phyloP scores from a whole-genome alignment of 1,139 yeast genomes.

The Yamadazyma diddensiae region DNA sequence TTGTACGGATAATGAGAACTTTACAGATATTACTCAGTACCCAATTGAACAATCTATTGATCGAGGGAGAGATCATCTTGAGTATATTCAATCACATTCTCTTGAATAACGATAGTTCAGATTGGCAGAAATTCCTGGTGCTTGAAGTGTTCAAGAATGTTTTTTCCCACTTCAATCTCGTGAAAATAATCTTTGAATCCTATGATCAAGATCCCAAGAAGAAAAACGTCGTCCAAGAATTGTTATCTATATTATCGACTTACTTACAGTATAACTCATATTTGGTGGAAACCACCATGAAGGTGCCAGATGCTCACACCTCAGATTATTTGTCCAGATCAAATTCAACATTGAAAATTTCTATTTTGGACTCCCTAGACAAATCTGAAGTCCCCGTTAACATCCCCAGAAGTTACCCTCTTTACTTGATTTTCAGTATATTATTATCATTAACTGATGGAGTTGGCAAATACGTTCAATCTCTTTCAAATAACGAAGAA shows the following conservation, averaged over 20 bases:
- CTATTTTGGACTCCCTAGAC: conserved; percentile 73
- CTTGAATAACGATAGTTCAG: conserved; percentile 21
- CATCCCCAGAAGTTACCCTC: conserved; percentile 60
- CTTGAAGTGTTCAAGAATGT: conserved; percentile 68
- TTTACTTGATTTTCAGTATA: conserved; percentile 56
- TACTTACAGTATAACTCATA: conserved; percentile 28
- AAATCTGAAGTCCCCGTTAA: conserved; percentile 65
- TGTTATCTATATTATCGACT: conserved; percentile 46
- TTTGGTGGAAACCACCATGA: conserved; percentile 28
- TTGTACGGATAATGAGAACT: conserved; percentile 72
- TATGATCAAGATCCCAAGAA: conserved; percentile 61
- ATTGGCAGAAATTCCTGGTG: conserved; percentile 72
- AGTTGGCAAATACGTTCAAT: conserved; percentile 53
- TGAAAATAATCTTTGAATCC: conserved; percentile 52
- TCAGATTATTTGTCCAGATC: conserved; percentile 22
- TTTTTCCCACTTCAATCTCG: conserved; percentile 52
- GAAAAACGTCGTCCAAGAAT: conserved; percentile 59
- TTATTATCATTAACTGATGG: conserved; percentile 65
- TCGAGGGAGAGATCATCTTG: conserved; percentile 79
- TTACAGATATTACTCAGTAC: conserved; percentile 57
- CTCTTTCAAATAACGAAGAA: conserved; percentile 28
- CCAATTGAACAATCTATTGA: conserved; percentile 58
- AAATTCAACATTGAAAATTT: conserved; percentile 41
- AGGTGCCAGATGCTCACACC: conserved; percentile 6
- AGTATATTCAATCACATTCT: conserved; percentile 70